phyloP scores from a whole-genome alignment of 2,329 filamentous ascomycete genomes.

The Calonectria crousiana region DNA sequence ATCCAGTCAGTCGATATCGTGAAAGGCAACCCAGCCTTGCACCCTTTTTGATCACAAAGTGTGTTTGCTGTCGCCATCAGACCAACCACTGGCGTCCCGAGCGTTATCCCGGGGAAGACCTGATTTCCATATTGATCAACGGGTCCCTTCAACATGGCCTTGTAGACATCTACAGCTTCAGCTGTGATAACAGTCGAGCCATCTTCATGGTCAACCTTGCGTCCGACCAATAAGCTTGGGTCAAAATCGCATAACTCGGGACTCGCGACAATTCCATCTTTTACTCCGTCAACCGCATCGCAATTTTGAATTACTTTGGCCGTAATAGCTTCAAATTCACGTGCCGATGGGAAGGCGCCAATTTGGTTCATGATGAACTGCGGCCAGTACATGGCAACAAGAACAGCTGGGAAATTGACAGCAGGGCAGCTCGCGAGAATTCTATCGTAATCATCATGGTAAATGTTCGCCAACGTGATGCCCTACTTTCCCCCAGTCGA shows the following conservation, averaged over 20 bases:
- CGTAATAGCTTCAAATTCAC: not conserved
- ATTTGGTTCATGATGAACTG: not conserved
- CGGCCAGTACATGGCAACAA: not conserved
- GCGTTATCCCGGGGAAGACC: not conserved
- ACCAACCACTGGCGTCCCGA: not conserved
- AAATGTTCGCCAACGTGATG: not conserved
- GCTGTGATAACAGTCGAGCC: not conserved
- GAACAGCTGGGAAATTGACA: not conserved
- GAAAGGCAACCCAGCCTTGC: not conserved
- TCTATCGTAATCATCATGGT: not conserved
- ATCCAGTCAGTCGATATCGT: not conserved
- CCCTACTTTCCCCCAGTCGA: not conserved
- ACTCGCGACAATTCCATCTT: not conserved
- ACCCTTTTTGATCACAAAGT: not conserved
- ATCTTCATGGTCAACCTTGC: not conserved
- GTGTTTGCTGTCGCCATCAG: not conserved
- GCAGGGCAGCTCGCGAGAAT: not conserved
- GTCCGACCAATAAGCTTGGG: not conserved
- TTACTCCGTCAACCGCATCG: not conserved
- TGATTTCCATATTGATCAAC: not conserved
- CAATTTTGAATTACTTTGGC: not conserved
- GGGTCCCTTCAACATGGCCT: not conserved
- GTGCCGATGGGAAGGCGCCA: not conserved
- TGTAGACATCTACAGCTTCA: not conserved
- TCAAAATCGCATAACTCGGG: not conserved